Evolutionary conservation across 129 eudicot genomes (phyloP), one percentile per base, ranked within the genome.

Genomic region (Solidago caesia): DNA sequence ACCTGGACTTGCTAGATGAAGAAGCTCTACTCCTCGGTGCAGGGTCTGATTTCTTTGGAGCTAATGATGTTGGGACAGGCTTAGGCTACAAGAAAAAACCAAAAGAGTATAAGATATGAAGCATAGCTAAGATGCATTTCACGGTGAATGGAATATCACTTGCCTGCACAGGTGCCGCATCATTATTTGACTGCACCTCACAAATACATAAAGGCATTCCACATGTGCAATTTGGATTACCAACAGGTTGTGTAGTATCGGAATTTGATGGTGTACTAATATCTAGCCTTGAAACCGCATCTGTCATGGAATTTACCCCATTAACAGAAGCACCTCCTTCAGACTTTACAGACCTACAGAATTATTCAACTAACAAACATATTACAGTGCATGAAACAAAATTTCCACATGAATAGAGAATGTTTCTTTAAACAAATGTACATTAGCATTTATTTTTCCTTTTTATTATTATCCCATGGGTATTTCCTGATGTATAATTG

Each of bases 161-260:
- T 83, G 61, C 90, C 96, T 79, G 89, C 73, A 77, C 49, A 49
- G 81, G 64, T 11, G 76, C 71, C 78, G 77, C 66, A 7, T 77
- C 89, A 74, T 81, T 86, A 12, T 73, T 87, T 61, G 87, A 79
- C 60, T 92, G 87, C 64, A 85, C 96, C 79, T 84, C 91, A 85
- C 98, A 94, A 74, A 94, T 94, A 86, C 98, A 94, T 83, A 94
- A 82, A 75, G 98, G 98, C 98, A 94, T 94, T 75, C 98, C 98
- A 85, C 98, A 94, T 42, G 88, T 90, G 89, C 98, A 94, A 45
- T 94, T 90, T 57, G 75, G 69, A 75, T 71, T 70, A 13, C 68
- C 80, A 45, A 81, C 59, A 55, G 44, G 66, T 71, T 51, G 76
- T 47, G 42, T 70, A 49, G 81, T 16, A 65, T 81, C 87, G 25